Base-by-base conservation (phyloP, 768 basidiomycete genomes). In the Tricholoma bakamatsutake region DNA sequence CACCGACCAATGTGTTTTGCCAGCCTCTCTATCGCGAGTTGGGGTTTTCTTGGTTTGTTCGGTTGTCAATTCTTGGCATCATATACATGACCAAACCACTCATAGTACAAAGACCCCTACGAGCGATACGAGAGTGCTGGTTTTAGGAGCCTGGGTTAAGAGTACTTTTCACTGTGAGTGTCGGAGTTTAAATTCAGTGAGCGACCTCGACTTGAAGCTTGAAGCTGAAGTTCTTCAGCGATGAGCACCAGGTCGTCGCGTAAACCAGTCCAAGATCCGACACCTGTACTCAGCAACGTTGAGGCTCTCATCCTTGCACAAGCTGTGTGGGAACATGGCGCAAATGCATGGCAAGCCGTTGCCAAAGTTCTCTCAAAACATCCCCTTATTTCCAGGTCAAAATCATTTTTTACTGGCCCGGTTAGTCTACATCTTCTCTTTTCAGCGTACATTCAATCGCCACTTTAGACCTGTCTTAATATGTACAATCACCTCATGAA, bases 291-390 rank as follows among this genome's bases (percentile, higher is more conserved):
- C 40, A 63, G 61, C 62, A 59, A 77, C 70, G 67, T 88, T 52
- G 92, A 95, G 71, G 77, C 82, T 55, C 85, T 97, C 50, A 71
- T 97, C 28, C 79, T 96, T 49, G 83, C 93, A 1, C 94, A 97
- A 71, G 85, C 91, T 0, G 85, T 91, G 42, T 90, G 90, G 70
- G 90, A 94, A 65, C 76, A 86, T 54, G 93, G 93, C 12, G 74
- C 83, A 34, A 71, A 78, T 46, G 77, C 78, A 4, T 94, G 93
- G 93, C 64, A 76, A 34, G 68, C 76, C 5, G 82, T 95, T 8
- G 78, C 88, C 18, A 78, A 79, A 42, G 60, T 88, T 6, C 78
- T 96, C 17, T 73, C 80, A 15, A 81, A 80, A 27, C 91, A 95
- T 62, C 85, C 92, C 12, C 74, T 91, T 8, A 72, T 88, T 43